phyloP scores from a whole-genome alignment of 306 rosid species.

The Cicer arietinum region DNA sequence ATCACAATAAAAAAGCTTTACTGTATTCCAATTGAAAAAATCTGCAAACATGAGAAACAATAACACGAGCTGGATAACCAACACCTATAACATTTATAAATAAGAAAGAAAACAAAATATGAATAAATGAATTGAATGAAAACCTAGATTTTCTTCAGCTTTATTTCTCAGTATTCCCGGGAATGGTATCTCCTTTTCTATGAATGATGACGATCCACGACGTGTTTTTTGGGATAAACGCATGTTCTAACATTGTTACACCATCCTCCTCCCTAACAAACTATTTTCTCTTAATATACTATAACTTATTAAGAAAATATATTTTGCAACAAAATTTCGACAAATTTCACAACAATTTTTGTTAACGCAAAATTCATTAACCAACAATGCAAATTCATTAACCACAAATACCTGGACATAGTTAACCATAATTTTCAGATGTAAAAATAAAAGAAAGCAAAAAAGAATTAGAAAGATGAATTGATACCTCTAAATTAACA shows the following conservation, averaged over 20 bases:
- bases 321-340: too few species aligned
- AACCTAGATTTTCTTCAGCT: constrained; percentile 89
- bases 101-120: too few species aligned
- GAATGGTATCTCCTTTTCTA: constrained; percentile 83
- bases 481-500: too few species aligned
- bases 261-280: constrained; percentile 99
- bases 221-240: constrained; percentile 78
- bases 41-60: constrained; percentile 53
- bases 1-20: constrained; percentile 95
- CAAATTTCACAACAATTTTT: too few species aligned
- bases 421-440: too few species aligned
- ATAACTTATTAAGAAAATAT: too few species aligned
- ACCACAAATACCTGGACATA: too few species aligned
- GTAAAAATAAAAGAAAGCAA: too few species aligned
- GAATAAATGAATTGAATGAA: background rate
- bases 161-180: constrained; percentile 81
- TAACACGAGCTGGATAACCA: constrained; percentile 25
- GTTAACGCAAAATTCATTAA: too few species aligned
- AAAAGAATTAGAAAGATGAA: too few species aligned
- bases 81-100: background rate
- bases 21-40: constrained; percentile 94
- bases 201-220: constrained; percentile 78
- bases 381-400: too few species aligned
- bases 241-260: constrained; percentile 80
- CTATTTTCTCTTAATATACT: constrained; percentile 33